A percentile compares a stretch with the other conserved stretches of the same genome.
These are phyloP conservation scores for Petunia axillaris DNA, from an alignment of 257 asterid species.

Conservation along the genomic window DNA sequence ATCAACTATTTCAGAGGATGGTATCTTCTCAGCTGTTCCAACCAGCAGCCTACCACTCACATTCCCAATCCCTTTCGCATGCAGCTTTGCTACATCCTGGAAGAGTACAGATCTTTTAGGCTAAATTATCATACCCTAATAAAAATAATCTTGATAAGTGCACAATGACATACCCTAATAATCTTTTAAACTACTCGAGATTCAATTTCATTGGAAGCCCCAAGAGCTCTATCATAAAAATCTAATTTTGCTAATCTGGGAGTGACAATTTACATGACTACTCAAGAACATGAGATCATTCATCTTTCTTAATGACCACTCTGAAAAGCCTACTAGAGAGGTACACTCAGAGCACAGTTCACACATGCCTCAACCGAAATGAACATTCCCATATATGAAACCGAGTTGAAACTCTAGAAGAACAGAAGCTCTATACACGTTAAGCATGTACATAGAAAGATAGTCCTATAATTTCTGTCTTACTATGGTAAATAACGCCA, in stretches of 20 bases:
- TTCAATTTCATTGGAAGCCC: neutral
- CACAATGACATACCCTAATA: neutral
- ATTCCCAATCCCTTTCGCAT: slow-evolving; percentile 74
- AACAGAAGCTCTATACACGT: neutral
- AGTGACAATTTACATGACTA: neutral
- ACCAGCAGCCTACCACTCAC: slow-evolving; percentile 67
- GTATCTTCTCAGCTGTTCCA: slow-evolving; percentile 91
- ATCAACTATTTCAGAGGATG: slow-evolving; percentile 79
- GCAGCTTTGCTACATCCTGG: slow-evolving; percentile 54
- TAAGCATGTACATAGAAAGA: neutral
- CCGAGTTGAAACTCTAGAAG: neutral
- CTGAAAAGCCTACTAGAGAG: neutral
- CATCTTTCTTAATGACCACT: neutral
- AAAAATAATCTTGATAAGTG: no score
- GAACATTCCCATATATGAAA: neutral
- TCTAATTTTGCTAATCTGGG: neutral
- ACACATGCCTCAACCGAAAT: neutral
- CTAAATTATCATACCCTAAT: neutral
- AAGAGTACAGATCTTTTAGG: neutral
- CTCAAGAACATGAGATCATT: neutral
- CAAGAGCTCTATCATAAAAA: neutral
- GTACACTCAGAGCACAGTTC: neutral
- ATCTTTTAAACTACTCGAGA: neutral
- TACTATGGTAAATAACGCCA: neutral
- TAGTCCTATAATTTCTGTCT: neutral